A percentile compares a stretch with the other conserved stretches of the same genome.
Conservation (phyloP, 2,329 filamentous ascomycete species). For the Tricladium varicosporioides region DNA sequence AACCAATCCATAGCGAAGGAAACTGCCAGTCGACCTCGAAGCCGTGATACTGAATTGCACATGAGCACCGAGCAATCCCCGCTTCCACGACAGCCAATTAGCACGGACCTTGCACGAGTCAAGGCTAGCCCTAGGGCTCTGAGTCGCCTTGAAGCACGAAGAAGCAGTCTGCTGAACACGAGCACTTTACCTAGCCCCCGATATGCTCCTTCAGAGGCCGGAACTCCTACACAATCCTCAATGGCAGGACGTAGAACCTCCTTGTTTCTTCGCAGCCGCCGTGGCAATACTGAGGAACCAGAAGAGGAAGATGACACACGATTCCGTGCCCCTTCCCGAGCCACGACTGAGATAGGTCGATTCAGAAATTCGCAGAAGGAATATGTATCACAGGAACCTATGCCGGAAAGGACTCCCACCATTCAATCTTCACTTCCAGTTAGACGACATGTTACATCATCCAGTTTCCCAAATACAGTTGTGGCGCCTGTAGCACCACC, state of each 20-base stretch:
- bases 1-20: conserved; percentile 8
- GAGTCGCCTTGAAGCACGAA: conserved; percentile 33
- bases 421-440: conserved; percentile 49
- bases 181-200: conserved; percentile 32
- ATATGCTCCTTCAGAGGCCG: conserved; percentile 30
- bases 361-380: conserved; percentile 39
- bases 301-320: conserved; percentile 46
- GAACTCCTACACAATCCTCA: conserved; percentile 45
- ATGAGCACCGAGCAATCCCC: conserved; percentile 21
- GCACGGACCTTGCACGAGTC: conserved; percentile 22
- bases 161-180: conserved; percentile 34
- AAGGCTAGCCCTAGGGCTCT: conserved; percentile 33
- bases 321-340: conserved; percentile 57
- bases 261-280: conserved; percentile 43
- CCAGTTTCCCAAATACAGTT: conserved; percentile 37
- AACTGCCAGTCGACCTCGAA: conserved; percentile 17
- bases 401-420: conserved; percentile 35
- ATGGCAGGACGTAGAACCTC: conserved; percentile 55
- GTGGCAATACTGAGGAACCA: conserved; percentile 32
- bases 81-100: conserved; percentile 18
- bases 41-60: conserved; percentile 19
- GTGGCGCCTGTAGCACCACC: conserved; percentile 18
- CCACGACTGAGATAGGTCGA: conserved; percentile 52
- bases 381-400: conserved; percentile 38
- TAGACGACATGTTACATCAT: conserved; percentile 51